Evolutionary conservation across 1,139 yeast genomes (phyloP).

Genomic region (Geotrichum cucujoidarum): DNA sequence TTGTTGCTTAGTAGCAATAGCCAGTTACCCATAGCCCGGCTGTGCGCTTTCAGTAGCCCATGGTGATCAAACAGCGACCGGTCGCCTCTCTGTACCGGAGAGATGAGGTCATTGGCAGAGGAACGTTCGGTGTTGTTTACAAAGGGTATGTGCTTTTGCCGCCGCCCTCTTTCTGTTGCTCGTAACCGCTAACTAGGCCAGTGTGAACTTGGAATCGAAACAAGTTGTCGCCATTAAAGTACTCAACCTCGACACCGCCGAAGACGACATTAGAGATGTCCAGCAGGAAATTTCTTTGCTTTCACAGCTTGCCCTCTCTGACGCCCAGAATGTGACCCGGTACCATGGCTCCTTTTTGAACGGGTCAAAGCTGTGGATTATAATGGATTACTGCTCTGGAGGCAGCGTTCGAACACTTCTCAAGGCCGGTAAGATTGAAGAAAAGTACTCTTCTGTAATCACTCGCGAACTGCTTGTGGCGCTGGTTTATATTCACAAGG

Average conservation of each 20-base stretch:
- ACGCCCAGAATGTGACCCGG: constrained; percentile 72
- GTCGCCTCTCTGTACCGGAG: constrained; percentile 51
- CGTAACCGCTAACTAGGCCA: background rate
- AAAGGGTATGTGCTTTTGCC: constrained; percentile 58
- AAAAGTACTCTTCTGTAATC: constrained; percentile 72
- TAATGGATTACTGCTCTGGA: constrained; percentile 97
- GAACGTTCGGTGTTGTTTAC: constrained; percentile 95
- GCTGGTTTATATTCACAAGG: constrained; percentile 72
- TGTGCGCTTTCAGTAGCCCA: constrained; percentile 7
- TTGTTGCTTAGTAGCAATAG: background rate
- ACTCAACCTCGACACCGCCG: constrained; percentile 83
- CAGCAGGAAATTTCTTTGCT: constrained; percentile 89
- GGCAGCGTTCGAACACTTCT: constrained; percentile 86
- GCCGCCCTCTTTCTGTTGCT: constrained; percentile 26
- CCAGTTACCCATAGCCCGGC: background rate
- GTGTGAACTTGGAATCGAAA: constrained; percentile 52
- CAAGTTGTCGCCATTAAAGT: constrained; percentile 91
- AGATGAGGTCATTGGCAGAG: constrained; percentile 89
- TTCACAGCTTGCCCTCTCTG: constrained; percentile 73
- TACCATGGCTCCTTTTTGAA: constrained; percentile 84
- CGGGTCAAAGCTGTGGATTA: constrained; percentile 91
- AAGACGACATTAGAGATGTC: constrained; percentile 91
- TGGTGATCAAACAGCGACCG: constrained; percentile 21
- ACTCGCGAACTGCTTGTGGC: constrained; percentile 78
- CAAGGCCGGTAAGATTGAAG: constrained; percentile 86